phyloP scores from a whole-genome alignment of 352 stramenopile species.

The Pythium pectinolyticum region DNA sequence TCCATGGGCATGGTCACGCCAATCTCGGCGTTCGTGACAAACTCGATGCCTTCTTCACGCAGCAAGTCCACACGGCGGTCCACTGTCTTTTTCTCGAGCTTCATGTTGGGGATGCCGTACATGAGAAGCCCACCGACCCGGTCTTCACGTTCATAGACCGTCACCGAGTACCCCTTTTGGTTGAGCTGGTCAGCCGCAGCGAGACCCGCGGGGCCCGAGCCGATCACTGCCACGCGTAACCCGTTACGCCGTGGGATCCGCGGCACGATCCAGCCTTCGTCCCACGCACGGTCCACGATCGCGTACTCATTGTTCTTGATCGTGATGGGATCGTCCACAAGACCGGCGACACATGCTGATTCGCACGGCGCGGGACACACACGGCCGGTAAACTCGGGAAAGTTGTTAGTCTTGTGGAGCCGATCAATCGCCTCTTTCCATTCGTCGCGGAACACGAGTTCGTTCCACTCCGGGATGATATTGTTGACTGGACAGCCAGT shows the following conservation, averaged over 20 bases:
- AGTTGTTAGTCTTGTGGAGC: conserved; percentile 99
- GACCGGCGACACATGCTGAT: conserved; percentile 93
- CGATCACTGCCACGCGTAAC: conserved; percentile 95
- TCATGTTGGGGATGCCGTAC: conserved; percentile 99
- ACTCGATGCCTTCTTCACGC: conserved; percentile 95
- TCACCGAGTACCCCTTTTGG: conserved; percentile 97
- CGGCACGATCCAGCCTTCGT: conserved; percentile 95
- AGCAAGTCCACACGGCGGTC: conserved; percentile 94
- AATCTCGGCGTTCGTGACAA: conserved; percentile 95
- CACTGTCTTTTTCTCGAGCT: conserved; percentile 97
- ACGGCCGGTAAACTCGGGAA: conserved; percentile 97
- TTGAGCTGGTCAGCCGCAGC: conserved; percentile 96
- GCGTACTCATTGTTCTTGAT: conserved; percentile 99
- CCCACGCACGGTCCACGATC: conserved; percentile 95
- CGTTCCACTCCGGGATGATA: conserved; percentile 99
- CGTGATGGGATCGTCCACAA: conserved; percentile 95
- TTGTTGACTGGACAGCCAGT: conserved; percentile 98
- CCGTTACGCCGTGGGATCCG: conserved; percentile 92
- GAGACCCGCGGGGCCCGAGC: conserved; percentile 91
- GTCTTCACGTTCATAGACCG: conserved; percentile 97
- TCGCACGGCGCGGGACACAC: conserved; percentile 98
- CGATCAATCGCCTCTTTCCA: conserved; percentile 96
- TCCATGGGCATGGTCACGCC: conserved; percentile 84
- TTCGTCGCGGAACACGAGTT: conserved; percentile 96
- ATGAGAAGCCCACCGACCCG: conserved; percentile 95